Conservation (phyloP, 371 early-diverging fungal genomes). For the Ecytonucleospora hepatopenaei region DNA sequence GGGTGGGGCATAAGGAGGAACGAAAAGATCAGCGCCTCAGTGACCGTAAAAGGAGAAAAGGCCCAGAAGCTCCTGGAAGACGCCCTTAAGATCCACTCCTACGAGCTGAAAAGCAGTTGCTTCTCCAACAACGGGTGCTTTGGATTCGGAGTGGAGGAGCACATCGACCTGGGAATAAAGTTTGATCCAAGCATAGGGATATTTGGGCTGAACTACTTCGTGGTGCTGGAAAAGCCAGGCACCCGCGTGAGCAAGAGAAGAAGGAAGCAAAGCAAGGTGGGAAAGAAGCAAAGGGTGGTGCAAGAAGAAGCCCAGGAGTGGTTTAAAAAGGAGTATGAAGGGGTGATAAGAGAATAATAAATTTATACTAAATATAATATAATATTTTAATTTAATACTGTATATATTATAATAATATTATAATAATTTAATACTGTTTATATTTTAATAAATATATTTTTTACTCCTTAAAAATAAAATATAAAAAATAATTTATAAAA, state of each 20-base stretch:
- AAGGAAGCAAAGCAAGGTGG: conserved; percentile 71
- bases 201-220: conserved; percentile 79
- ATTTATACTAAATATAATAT: not conserved
- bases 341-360: conserved; percentile 46
- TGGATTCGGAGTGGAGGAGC: conserved; percentile 99
- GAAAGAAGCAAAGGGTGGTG: conserved; percentile 76
- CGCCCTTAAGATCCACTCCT: conserved; percentile 98
- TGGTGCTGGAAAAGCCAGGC: conserved; percentile 92
- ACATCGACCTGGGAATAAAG: conserved; percentile 99
- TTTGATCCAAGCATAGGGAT: conserved; percentile 92
- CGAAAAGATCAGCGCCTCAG: conserved; percentile 98
- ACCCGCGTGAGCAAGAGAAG: conserved; percentile 85
- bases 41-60: conserved; percentile 88
- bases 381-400: not conserved
- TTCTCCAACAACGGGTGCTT: conserved; percentile 96
- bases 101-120: conserved; percentile 81
- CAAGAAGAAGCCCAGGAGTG: conserved; percentile 66
- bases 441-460: too few species aligned
- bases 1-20: conserved; percentile 99
- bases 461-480: too few species aligned
- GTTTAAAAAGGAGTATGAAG: conserved; percentile 59
- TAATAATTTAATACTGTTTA: not conserved
- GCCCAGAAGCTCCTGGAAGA: conserved; percentile 90
- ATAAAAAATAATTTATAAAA: too few species aligned
- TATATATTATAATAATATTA: not conserved